Percentiles rank a stretch among this genome's conserved stretches.
These are phyloP conservation scores for Tetraselmis chui DNA, from an alignment of 139 green algal genomes.

Conservation along the genomic window DNA sequence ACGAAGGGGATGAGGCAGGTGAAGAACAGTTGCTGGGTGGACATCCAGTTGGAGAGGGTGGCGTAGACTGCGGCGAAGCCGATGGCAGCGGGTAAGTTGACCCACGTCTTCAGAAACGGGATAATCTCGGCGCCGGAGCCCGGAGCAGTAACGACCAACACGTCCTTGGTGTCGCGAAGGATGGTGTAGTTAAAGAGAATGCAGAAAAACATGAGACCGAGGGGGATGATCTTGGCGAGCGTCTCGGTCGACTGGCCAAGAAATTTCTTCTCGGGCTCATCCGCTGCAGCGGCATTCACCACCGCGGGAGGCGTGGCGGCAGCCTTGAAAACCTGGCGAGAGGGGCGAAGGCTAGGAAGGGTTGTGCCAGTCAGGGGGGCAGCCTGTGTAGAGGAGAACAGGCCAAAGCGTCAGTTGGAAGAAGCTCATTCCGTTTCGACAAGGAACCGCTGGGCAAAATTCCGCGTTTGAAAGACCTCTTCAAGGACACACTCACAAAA, in stretches of 20 bases:
- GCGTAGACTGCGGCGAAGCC: conserved; percentile 91
- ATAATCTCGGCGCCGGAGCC: conserved; percentile 95
- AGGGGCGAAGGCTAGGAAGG: not conserved
- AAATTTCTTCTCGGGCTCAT: conserved; percentile 35
- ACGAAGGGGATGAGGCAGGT: conserved; percentile 98
- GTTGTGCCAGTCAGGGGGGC: not conserved
- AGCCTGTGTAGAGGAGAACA: too few species aligned
- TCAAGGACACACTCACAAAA: too few species aligned
- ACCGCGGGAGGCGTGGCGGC: not conserved
- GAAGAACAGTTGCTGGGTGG: conserved; percentile 90
- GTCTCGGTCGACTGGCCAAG: conserved; percentile 51
- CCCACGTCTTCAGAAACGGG: conserved; percentile 97
- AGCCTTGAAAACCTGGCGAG: not conserved
- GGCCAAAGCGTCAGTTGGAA: too few species aligned
- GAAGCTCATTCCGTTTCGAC: too few species aligned
- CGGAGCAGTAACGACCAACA: conserved; percentile 96
- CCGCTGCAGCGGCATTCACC: too few species aligned
- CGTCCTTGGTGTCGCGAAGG: conserved; percentile 71
- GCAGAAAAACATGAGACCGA: conserved; percentile 97
- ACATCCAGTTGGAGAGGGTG: conserved; percentile 87
- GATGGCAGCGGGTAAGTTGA: conserved; percentile 93
- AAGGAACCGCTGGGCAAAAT: too few species aligned
- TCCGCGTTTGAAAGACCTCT: too few species aligned
- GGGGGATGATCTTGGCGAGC: conserved; percentile 84
- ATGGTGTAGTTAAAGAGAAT: conserved; percentile 50